These are phyloP conservation scores for Pseudocercospora vitis DNA, from an alignment of 2,329 filamentous ascomycete genomes.

Conservation along the genomic window DNA sequence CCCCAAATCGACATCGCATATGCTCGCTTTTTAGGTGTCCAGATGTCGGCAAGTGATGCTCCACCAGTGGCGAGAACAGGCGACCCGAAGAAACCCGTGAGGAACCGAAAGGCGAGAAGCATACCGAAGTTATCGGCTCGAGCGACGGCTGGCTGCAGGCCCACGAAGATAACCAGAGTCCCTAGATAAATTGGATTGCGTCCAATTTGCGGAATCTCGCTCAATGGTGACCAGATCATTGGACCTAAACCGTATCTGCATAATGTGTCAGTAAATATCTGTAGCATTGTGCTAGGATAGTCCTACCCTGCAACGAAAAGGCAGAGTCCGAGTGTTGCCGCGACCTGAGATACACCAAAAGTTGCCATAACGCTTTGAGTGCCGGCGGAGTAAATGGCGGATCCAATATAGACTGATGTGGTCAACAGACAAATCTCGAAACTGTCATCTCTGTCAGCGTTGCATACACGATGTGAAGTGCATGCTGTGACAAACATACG, in stretches of 20 bases:
- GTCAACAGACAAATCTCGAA: conserved; percentile 48
- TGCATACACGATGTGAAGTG: no score
- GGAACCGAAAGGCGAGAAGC: conserved; percentile 54
- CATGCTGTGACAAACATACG: no score
- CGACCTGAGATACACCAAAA: conserved; percentile 49
- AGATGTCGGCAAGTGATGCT: conserved; percentile 49
- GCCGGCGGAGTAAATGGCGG: conserved; percentile 53
- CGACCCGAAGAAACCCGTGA: conserved; percentile 53
- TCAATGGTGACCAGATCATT: conserved; percentile 49
- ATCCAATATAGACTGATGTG: conserved; percentile 54
- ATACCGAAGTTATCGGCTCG: conserved; percentile 54
- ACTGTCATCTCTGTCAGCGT: not conserved
- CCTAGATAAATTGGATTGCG: conserved; percentile 52
- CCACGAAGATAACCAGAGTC: conserved; percentile 51
- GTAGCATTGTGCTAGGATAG: not conserved
- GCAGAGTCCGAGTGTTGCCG: conserved; percentile 51
- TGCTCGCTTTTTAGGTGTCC: conserved; percentile 39
- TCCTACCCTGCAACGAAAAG: conserved; percentile 49
- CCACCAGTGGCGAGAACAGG: conserved; percentile 49
- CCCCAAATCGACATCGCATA: conserved; percentile 46
- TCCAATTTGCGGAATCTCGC: conserved; percentile 53
- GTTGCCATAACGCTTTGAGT: conserved; percentile 41
- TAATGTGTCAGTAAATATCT: not conserved
- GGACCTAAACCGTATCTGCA: conserved; percentile 50
- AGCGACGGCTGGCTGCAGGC: conserved; percentile 51